Percentiles rank a stretch among this genome's conserved stretches.
Conservation (phyloP, 768 basidiomycete species). For the Termitomyces sp. region DNA sequence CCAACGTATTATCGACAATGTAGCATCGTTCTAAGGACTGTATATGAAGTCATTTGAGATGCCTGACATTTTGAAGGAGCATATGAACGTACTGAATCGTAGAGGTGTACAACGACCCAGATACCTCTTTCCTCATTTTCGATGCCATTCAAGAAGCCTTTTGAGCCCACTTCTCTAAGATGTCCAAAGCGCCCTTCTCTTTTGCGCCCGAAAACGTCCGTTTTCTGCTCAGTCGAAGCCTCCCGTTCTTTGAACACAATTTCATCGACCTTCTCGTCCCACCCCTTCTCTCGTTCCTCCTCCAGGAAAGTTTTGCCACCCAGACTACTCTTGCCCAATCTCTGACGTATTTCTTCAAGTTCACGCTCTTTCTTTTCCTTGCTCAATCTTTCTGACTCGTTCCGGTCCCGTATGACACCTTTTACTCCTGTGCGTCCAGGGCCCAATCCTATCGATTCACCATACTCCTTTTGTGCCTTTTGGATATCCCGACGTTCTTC, state of each 20-base stretch:
- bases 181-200: conserved; percentile 66
- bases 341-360: conserved; percentile 42
- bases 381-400: conserved; percentile 56
- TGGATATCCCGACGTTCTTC: conserved; percentile 29
- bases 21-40: conserved; percentile 78
- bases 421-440: conserved; percentile 86
- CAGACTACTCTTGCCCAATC: conserved; percentile 60
- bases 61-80: background rate
- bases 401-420: conserved; percentile 77
- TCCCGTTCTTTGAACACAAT: conserved; percentile 39
- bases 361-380: conserved; percentile 49
- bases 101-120: conserved; percentile 86
- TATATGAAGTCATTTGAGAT: background rate
- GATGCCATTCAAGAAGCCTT: conserved; percentile 68
- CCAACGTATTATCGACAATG: conserved; percentile 58
- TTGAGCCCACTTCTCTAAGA: conserved; percentile 70
- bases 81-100: conserved; percentile 58
- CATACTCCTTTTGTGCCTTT: conserved; percentile 24
- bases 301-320: conserved; percentile 73
- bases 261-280: conserved; percentile 41
- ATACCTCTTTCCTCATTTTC: conserved; percentile 63
- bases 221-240: conserved; percentile 22
- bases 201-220: conserved; percentile 41
- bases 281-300: conserved; percentile 57
- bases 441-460: conserved; percentile 76